Conservation (phyloP, 1,284 basidiomycete genomes). For the Athelia sp. region DNA sequence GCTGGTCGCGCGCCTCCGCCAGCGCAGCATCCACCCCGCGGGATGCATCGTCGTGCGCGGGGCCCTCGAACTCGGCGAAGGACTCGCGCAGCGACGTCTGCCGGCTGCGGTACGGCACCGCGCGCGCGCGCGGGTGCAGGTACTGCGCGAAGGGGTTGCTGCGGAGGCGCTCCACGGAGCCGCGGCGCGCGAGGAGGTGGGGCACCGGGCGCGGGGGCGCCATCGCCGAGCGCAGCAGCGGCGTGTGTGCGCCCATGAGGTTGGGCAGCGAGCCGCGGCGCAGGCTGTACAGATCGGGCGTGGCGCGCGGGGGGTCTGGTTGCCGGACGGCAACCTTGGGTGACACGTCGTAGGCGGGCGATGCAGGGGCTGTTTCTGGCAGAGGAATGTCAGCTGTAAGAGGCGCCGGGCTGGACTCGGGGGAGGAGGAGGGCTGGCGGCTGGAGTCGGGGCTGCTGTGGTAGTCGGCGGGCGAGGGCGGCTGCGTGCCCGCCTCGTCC, state of each 20-base stretch:
- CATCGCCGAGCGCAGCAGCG: not conserved
- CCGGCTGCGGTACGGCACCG: constrained; percentile 30
- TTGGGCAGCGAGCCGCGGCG: constrained; percentile 49
- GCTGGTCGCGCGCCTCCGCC: not conserved
- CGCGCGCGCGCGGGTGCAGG: constrained; percentile 44
- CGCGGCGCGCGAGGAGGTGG: constrained; percentile 42
- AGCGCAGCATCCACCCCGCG: too few relatives aligned
- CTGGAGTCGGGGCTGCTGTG: constrained; percentile 2
- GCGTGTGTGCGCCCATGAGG: not conserved
- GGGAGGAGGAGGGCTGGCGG: constrained; percentile 15
- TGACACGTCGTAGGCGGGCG: not conserved
- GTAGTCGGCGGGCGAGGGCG: constrained; percentile 5
- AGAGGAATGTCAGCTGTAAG: not conserved
- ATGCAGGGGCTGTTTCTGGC: too few relatives aligned
- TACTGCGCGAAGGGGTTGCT: constrained; percentile 54
- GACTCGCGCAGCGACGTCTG: not conserved
- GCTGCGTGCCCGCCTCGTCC: constrained; percentile 5
- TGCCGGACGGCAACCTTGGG: not conserved
- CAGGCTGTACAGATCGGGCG: constrained; percentile 4
- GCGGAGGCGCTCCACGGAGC: constrained; percentile 60
- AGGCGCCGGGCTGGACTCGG: constrained; percentile 23
- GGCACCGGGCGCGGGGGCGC: constrained; percentile 9
- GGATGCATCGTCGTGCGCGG: too few relatives aligned
- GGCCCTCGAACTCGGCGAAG: not conserved
- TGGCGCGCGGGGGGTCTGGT: not conserved